A percentile compares a stretch with the other conserved stretches of the same genome.
phyloP scores from a whole-genome alignment of 108 stramenopile genomes.

The Cyclotella cryptica region DNA sequence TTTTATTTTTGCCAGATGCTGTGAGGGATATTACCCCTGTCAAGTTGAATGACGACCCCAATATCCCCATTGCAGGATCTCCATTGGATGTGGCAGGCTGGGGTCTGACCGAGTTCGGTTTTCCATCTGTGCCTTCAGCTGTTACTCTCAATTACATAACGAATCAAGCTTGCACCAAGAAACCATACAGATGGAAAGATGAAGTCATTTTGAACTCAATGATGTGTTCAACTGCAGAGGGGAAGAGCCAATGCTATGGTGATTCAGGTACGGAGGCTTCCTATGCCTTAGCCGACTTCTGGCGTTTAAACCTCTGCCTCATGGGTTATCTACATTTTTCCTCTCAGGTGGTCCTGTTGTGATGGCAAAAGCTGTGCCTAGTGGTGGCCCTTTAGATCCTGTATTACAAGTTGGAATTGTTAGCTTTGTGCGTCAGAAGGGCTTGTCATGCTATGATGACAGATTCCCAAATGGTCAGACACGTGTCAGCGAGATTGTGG shows the following conservation, averaged over 20 bases:
- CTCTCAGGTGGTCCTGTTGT: not conserved
- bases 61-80: not conserved
- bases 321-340: too few relatives aligned
- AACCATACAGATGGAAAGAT: constrained; percentile 1
- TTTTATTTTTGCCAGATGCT: not conserved
- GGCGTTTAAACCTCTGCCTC: too few relatives aligned
- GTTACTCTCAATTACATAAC: not conserved
- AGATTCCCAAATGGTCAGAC: constrained; percentile 45
- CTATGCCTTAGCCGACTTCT: too few relatives aligned
- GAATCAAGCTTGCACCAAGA: constrained; percentile 2
- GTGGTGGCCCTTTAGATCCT: not conserved
- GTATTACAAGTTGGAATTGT: constrained; percentile 40
- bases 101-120: not conserved
- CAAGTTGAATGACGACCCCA: not conserved
- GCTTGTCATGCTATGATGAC: too few relatives aligned
- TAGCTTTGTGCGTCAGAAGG: constrained; percentile 42
- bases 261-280: not conserved
- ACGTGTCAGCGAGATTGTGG: not conserved
- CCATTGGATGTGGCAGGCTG: not conserved
- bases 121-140: not conserved
- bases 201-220: not conserved
- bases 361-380: not conserved
- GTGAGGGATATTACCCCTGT: not conserved
- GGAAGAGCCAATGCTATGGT: not conserved
- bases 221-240: not conserved